A percentile compares a stretch with the other conserved stretches of the same genome.
Evolutionary conservation across 495 filamentous ascomycete species (phyloP).

Genomic region (Penicillium herquei): DNA sequence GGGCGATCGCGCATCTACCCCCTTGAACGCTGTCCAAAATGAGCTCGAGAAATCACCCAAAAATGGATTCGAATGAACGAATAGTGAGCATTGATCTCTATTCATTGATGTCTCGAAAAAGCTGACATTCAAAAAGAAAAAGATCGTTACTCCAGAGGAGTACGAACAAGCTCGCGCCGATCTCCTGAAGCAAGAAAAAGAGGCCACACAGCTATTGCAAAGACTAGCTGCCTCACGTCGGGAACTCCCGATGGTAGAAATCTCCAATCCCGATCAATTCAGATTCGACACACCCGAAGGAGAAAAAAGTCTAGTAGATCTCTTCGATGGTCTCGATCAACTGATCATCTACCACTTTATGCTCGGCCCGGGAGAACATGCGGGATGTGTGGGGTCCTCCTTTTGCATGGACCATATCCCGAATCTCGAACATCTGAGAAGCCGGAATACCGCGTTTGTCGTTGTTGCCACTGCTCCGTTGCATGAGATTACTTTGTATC

Average conservation of each 20-base stretch:
- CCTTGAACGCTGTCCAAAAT: neutral
- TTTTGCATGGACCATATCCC: constrained; percentile 41
- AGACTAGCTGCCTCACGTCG: constrained; percentile 29
- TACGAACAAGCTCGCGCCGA: constrained; percentile 37
- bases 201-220: constrained; percentile 25
- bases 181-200: constrained; percentile 43
- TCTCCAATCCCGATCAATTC: constrained; percentile 31
- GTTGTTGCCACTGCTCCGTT: constrained; percentile 37
- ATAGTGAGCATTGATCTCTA: neutral
- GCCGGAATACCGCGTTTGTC: constrained; percentile 33
- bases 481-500: constrained; percentile 34
- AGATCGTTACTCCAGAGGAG: constrained; percentile 22
- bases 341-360: constrained; percentile 51
- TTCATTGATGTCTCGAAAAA: neutral
- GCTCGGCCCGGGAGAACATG: constrained; percentile 30
- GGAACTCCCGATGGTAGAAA: constrained; percentile 38
- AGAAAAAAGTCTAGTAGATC: constrained; percentile 30
- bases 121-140: neutral
- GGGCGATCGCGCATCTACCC: neutral
- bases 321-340: constrained; percentile 41
- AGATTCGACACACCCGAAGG: constrained; percentile 33
- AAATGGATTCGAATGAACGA: neutral
- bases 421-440: constrained; percentile 31
- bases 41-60: neutral
- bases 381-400: constrained; percentile 38